Evolutionary conservation across 2,329 filamentous ascomycete genomes (phyloP).

Genomic region (Talaromyces sp.): DNA sequence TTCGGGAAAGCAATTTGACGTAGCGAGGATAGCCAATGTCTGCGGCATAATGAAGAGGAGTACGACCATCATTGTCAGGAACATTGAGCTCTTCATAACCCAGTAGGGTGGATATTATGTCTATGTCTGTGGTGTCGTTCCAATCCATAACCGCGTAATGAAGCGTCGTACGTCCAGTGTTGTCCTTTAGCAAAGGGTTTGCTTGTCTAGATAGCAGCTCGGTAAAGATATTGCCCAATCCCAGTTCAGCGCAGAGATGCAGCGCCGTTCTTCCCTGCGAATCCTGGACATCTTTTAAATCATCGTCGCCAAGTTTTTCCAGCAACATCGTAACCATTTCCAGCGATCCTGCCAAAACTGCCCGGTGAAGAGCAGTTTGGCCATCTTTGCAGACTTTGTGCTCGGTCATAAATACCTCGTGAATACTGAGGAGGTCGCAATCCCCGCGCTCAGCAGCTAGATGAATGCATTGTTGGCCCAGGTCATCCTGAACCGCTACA

Average conservation of each 20-base stretch:
- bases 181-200: neutral
- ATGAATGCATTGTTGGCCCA: neutral
- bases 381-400: neutral
- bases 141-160: neutral
- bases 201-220: neutral
- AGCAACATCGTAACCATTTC: too few species aligned
- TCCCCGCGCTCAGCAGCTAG: neutral
- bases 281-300: too few species aligned
- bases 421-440: neutral
- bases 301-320: too few species aligned
- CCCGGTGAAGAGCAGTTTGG: neutral
- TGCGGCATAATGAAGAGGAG: neutral
- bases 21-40: neutral
- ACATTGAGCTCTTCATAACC: neutral
- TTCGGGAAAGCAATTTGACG: neutral
- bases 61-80: neutral
- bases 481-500: neutral
- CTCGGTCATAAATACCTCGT: neutral
- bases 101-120: neutral
- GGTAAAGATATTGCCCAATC: neutral
- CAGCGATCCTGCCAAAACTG: neutral
- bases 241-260: neutral
- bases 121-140: neutral
- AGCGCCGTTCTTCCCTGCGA: neutral
- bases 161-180: neutral